Conservation (phyloP, 768 basidiomycete genomes). For the Lactarius quietus region DNA sequence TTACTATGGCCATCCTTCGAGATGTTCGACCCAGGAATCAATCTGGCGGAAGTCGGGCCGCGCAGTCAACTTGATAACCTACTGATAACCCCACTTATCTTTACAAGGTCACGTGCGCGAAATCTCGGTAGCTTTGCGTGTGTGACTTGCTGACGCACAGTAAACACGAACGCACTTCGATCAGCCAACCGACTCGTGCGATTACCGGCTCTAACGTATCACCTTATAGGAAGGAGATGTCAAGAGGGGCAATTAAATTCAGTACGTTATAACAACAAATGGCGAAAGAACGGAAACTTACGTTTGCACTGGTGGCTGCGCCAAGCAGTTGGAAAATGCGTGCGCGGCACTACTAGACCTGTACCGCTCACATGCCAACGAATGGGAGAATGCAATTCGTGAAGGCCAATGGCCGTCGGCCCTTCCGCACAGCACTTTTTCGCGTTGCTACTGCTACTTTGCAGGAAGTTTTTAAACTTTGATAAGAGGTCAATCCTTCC, state of each 20-base stretch:
- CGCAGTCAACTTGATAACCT: no score
- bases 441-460: constrained; percentile 80
- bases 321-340: constrained; percentile 67
- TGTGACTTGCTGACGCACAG: no score
- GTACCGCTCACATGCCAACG: constrained; percentile 51
- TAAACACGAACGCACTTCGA: constrained; percentile 65
- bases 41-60: no score
- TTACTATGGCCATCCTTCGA: no score
- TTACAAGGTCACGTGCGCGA: no score
- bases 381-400: constrained; percentile 64
- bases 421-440: constrained; percentile 75
- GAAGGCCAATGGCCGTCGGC: constrained; percentile 69
- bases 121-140: no score
- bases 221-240: constrained; percentile 74
- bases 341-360: constrained; percentile 53
- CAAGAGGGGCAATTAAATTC: constrained; percentile 70
- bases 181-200: constrained; percentile 66
- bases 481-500: no score
- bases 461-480: constrained; percentile 42
- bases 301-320: constrained; percentile 2
- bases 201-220: constrained; percentile 76
- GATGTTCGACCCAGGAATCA: no score
- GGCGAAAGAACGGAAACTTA: constrained; percentile 13
- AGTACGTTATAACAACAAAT: constrained; percentile 44
- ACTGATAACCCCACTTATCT: no score